phyloP scores from a whole-genome alignment of 2,329 filamentous ascomycete genomes.

The Stagonosporopsis rhizophila region DNA sequence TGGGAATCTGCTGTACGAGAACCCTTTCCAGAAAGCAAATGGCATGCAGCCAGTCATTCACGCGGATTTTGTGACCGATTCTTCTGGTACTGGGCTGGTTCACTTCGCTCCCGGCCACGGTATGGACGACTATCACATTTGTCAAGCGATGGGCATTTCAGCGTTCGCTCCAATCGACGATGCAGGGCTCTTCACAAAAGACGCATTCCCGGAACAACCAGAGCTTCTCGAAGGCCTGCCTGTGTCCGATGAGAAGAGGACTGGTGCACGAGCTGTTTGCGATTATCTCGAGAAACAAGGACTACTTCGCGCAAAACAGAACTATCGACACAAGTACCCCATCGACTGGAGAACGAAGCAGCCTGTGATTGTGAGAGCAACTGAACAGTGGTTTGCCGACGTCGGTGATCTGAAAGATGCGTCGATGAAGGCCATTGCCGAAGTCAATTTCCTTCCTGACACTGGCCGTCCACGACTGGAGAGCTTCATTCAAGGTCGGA shows the following conservation, averaged over 20 bases:
- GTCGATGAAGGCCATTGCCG: slow-evolving; percentile 72
- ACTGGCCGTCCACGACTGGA: slow-evolving; percentile 76
- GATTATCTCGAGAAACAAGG: slow-evolving; percentile 63
- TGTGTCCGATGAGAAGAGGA: slow-evolving; percentile 71
- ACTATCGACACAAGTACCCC: slow-evolving; percentile 89
- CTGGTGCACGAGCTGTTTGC: slow-evolving; percentile 66
- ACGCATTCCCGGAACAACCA: slow-evolving; percentile 76
- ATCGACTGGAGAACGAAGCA: slow-evolving; percentile 98
- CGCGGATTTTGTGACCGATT: slow-evolving; percentile 86
- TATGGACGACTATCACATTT: slow-evolving; percentile 93
- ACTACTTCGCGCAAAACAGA: slow-evolving; percentile 72
- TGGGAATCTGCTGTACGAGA: slow-evolving; percentile 69
- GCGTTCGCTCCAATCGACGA: slow-evolving; percentile 85
- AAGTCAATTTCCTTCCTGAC: slow-evolving; percentile 80
- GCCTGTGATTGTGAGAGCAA: slow-evolving; percentile 88
- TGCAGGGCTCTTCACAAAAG: slow-evolving; percentile 78
- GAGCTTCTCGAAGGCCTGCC: slow-evolving; percentile 71
- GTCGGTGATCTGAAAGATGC: slow-evolving; percentile 80
- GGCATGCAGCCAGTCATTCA: slow-evolving; percentile 76
- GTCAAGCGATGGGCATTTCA: slow-evolving; percentile 70
- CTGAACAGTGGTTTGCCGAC: slow-evolving; percentile 97
- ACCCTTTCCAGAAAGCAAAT: slow-evolving; percentile 68
- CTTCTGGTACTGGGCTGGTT: slow-evolving; percentile 94
- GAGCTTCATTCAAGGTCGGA: slow-evolving; percentile 85
- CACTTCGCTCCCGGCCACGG: slow-evolving; percentile 94